Evolutionary conservation across 257 asterid species (phyloP).

Genomic region (Fraxinus americana): DNA sequence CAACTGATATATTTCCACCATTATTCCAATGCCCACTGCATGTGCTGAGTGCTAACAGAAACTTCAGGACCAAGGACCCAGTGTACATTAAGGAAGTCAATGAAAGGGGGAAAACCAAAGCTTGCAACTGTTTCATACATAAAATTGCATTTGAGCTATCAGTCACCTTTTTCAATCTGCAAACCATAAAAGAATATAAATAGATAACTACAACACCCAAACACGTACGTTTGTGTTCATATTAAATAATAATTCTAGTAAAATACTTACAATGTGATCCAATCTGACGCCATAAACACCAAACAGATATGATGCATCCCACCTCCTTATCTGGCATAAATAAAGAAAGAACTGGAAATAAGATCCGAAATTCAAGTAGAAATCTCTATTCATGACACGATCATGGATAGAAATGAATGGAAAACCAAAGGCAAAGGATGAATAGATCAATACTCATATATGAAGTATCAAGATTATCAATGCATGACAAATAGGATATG

Average conservation of each 20-base stretch:
- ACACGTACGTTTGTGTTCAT: constrained; percentile 19
- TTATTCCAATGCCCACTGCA: constrained; percentile 36
- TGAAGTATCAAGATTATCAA: constrained; percentile 3
- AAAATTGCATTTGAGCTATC: constrained; percentile 73
- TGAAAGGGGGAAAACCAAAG: constrained; percentile 67
- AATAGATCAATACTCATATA: background rate
- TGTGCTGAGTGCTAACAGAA: constrained; percentile 41
- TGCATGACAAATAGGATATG: background rate
- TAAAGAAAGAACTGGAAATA: background rate
- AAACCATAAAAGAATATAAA: constrained; percentile 36
- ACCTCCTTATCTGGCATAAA: constrained; percentile 52
- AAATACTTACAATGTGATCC: constrained; percentile 71
- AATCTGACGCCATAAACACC: constrained; percentile 75
- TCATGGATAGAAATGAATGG: background rate
- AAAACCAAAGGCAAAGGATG: background rate
- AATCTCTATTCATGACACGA: background rate
- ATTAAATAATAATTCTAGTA: constrained; percentile 14
- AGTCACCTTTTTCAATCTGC: constrained; percentile 71
- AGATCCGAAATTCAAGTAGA: constrained; percentile 15
- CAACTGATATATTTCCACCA: constrained; percentile 40
- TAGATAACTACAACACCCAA: constrained; percentile 31
- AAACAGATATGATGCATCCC: constrained; percentile 47
- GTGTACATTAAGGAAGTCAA: constrained; percentile 86
- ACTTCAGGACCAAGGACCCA: constrained; percentile 64
- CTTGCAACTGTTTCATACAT: constrained; percentile 94